Evolutionary conservation across 768 basidiomycete genomes (phyloP), one percentile per base, ranked within the genome.

Genomic region (Tricholoma flavovirens): DNA sequence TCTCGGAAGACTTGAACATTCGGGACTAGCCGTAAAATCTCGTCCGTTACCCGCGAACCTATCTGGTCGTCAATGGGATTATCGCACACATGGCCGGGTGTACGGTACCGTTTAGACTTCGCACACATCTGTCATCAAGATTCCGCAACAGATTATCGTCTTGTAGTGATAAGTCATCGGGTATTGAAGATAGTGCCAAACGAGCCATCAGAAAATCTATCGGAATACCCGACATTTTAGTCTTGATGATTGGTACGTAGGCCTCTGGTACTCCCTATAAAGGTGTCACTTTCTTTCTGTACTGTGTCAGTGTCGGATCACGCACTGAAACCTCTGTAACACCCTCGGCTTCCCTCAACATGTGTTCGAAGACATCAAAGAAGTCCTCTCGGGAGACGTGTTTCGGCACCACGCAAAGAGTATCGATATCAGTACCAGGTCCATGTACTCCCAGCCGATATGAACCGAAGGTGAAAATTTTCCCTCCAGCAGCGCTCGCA

Each of bases 391-490:
- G 82, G 55, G 87, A 89, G 55, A 98, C 89, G 71, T 98, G 94
- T 70, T 95, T 93, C 6, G 97, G 97, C 35, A 96, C 97, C 33
- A 98, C 96, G 67, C 93, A 90, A 19, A 99, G 75, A n/a, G 95
- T 97, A 76, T 99, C 97, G 69, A 99, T 98, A 82, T 99, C 96
- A 49, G 88, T 80, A 3, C 92, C 90, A 33, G 96, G 97, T 11
- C 92, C 93, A 71, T 98, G 97, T 19, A 98, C 97, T 57, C 97
- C 97, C 49, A 99, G 76, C 64, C 97, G 88, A 78, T 98, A 98
- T 51, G 95, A 98, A 40, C 97, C 97, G 71, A 96, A 99, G 6
- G 97, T 98, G 71, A 93, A 99, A 69, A 99, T 98, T 78, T 98
- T 96, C 60, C 95, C 97, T 51, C 97, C 97, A 8, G 97, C 93